phyloP scores from a whole-genome alignment of 2,329 filamentous ascomycete genomes.

The Fusarium piperis region DNA sequence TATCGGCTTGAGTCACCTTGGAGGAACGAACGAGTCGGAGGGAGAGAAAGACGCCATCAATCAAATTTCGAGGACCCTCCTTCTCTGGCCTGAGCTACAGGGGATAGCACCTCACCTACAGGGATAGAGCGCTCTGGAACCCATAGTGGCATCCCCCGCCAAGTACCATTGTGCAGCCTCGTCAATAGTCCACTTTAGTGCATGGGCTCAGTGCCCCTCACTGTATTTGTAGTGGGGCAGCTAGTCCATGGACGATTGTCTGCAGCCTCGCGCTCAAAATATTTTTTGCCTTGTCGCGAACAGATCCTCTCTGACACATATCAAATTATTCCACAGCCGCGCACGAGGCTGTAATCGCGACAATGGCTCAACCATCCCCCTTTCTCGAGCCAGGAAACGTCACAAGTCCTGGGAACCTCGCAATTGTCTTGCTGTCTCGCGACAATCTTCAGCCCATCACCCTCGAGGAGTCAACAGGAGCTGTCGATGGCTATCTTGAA shows the following conservation, averaged over 20 bases:
- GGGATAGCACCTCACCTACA: background rate
- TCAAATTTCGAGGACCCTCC: slow-evolving; percentile 25
- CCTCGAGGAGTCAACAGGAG: slow-evolving; percentile 68
- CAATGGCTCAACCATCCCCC: slow-evolving; percentile 67
- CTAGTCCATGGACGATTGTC: background rate
- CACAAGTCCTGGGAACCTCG: slow-evolving; percentile 73
- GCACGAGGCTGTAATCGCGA: slow-evolving; percentile 13
- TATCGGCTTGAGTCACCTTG: slow-evolving; percentile 30
- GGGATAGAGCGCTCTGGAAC: background rate
- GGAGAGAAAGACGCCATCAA: slow-evolving; percentile 33
- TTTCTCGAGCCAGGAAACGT: slow-evolving; percentile 78
- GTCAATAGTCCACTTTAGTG: slow-evolving; percentile 23
- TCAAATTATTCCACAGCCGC: background rate
- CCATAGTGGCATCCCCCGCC: background rate
- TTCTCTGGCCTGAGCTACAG: slow-evolving; percentile 19
- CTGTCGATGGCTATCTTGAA: slow-evolving; percentile 77
- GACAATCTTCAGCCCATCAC: slow-evolving; percentile 84
- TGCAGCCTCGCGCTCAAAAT: slow-evolving; percentile 37
- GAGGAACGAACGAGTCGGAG: slow-evolving; percentile 22
- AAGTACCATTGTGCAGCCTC: slow-evolving; percentile 22
- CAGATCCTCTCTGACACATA: slow-evolving; percentile 6
- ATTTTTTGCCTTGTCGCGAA: slow-evolving; percentile 25
- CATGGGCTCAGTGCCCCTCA: slow-evolving; percentile 28
- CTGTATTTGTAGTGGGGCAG: slow-evolving; percentile 26
- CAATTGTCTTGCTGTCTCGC: slow-evolving; percentile 88